phyloP scores from a whole-genome alignment of 164 flowering plant genomes.

The Vitis rupestris region DNA sequence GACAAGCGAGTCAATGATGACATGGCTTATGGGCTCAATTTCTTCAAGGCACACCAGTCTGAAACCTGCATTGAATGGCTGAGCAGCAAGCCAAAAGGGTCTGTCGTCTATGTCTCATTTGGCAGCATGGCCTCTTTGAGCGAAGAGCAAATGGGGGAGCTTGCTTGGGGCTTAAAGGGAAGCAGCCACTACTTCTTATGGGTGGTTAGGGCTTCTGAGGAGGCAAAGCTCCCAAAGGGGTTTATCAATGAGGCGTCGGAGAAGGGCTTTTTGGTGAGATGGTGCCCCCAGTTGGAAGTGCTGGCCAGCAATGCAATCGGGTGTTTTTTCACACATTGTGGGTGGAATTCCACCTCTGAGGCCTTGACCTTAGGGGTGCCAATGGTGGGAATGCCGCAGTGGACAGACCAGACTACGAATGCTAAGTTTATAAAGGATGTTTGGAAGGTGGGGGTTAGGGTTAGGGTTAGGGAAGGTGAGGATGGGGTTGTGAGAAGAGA shows the following conservation, averaged over 20 bases:
- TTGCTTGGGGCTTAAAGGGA: conserved; percentile 19
- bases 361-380: conserved; percentile 33
- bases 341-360: conserved; percentile 34
- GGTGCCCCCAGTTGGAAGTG: conserved; percentile 29
- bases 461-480: conserved; percentile 14
- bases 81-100: conserved; percentile 11
- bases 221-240: conserved; percentile 16
- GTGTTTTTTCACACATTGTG: conserved; percentile 33
- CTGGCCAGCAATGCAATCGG: conserved; percentile 22
- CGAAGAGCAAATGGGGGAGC: conserved; percentile 23
- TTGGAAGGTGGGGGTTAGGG: conserved; percentile 23
- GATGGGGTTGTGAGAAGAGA: conserved; percentile 15
- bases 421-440: conserved; percentile 28
- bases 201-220: conserved; percentile 22
- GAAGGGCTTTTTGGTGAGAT: conserved; percentile 24
- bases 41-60: conserved; percentile 9
- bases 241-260: neutral
- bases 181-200: conserved; percentile 24
- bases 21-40: conserved; percentile 16
- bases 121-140: conserved; percentile 27
- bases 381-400: conserved; percentile 28
- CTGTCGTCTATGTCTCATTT: conserved; percentile 31
- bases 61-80: conserved; percentile 28
- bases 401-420: conserved; percentile 27
- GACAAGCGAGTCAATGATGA: conserved; percentile 22